These are phyloP conservation scores for Penicillium hordei DNA, from an alignment of 2,329 filamentous ascomycete species.

Conservation along the genomic window DNA sequence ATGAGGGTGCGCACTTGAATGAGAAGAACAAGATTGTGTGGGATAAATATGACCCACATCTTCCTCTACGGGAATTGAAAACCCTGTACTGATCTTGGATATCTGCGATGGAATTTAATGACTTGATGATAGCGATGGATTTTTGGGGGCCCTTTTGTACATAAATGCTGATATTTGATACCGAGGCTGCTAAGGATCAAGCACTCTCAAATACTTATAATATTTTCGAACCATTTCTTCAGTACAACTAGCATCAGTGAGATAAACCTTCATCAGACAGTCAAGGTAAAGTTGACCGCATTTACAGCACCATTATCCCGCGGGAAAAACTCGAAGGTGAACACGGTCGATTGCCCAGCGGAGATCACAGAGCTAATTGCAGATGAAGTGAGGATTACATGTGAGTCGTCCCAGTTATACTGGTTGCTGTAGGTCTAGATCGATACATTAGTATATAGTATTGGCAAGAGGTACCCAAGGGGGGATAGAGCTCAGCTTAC, in stretches of 20 bases:
- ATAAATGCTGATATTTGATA: background rate
- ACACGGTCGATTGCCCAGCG: constrained; percentile 46
- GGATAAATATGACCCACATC: constrained; percentile 57
- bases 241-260: background rate
- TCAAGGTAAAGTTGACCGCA: constrained; percentile 51
- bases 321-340: constrained; percentile 59
- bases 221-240: background rate
- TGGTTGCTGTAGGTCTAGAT: constrained; percentile 50
- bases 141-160: background rate
- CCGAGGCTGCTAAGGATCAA: background rate
- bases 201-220: background rate
- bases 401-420: constrained; percentile 52
- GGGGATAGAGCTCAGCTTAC: constrained; percentile 23
- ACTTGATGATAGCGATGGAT: constrained; percentile 6
- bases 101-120: background rate
- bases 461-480: background rate
- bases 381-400: constrained; percentile 49
- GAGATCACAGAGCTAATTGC: constrained; percentile 51
- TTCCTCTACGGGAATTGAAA: constrained; percentile 58
- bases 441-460: background rate
- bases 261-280: constrained; percentile 29
- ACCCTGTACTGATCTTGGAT: constrained; percentile 45
- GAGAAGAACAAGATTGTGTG: constrained; percentile 67
- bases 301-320: constrained; percentile 48
- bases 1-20: constrained; percentile 69